Conservation (phyloP, 2,329 filamentous ascomycete species). For the Pestalotiopsis sp. region DNA sequence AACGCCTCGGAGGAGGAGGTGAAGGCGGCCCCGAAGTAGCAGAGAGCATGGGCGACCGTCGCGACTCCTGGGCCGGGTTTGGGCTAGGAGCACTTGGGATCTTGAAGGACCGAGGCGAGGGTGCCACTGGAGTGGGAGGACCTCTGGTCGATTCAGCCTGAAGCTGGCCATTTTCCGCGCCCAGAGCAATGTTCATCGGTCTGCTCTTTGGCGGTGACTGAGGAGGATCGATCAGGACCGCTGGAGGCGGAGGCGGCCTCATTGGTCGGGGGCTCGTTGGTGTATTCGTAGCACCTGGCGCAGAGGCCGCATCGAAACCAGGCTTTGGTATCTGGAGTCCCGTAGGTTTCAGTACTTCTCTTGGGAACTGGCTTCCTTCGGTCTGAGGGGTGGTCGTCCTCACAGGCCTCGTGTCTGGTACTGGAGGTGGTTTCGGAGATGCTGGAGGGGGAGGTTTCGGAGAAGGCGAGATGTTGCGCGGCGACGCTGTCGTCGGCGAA, state of each 20-base stretch:
- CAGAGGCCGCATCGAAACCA: conserved; percentile 22
- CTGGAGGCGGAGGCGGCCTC: conserved; percentile 64
- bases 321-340: conserved; percentile 22
- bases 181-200: conserved; percentile 29
- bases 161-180: conserved; percentile 39
- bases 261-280: conserved; percentile 44
- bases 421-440: conserved; percentile 33
- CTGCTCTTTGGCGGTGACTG: conserved; percentile 64
- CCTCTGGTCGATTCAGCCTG: conserved; percentile 47
- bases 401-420: conserved; percentile 32
- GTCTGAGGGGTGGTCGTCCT: conserved; percentile 25
- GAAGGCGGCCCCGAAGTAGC: conserved; percentile 56
- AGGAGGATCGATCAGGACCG: conserved; percentile 69
- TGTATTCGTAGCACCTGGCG: conserved; percentile 41
- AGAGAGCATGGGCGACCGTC: conserved; percentile 49
- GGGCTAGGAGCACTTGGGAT: conserved; percentile 53
- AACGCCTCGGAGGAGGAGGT: conserved; percentile 64
- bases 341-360: conserved; percentile 18
- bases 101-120: conserved; percentile 49
- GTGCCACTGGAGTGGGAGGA: conserved; percentile 38
- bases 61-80: conserved; percentile 52
- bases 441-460: conserved; percentile 31
- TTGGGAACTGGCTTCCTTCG: conserved; percentile 26
- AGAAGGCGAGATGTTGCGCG: conserved; percentile 32
- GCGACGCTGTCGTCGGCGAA: conserved; percentile 31